Base-by-base conservation (phyloP, 495 filamentous ascomycete species). In the Margaritispora aquatica region DNA sequence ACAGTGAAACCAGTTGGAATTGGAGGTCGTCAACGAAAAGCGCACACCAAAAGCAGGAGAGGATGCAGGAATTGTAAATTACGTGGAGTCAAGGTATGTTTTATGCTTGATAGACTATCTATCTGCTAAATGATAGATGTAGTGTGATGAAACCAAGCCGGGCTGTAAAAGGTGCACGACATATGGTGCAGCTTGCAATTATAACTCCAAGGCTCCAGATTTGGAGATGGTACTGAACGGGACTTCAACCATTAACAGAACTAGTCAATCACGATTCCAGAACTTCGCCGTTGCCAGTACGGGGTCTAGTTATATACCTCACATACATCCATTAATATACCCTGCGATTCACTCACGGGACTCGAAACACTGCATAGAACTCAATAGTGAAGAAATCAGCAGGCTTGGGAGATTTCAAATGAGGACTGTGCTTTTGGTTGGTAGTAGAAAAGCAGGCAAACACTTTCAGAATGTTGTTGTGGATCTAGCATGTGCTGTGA, bases 11-110 rank as follows among this genome's bases (percentile, higher is more conserved):
- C 47, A 23, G 10, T 24, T 24, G 4, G 26, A 26, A 4, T 10
- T 22, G 4, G 11, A 22, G n/a, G 4, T 22, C 51, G 71, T 5
- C 69, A 70, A 59, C 72, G 75, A 5, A 73, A 69, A 53, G 58
- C 67, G 2, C 75, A 77, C 54, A 73, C 62, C 15, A 77, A 77
- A 55, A 75, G 72, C 2, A 68, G 75, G 13, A 63, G 59, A 11
- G 77, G 77, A 0, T 79, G 77, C 52, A 64, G 68, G 22, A 79
- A 79, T 60, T 79, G 77, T 67, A 80, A 78, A 68, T 48, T 80
- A 21, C 63, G 77, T 23, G 62, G 69, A 23, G 68, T 79, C 36
- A 79, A 79, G 63, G 76, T 74, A 59, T 61, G 66, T 55, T 7
- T n/a, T 19, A 2, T 15, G 11, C 11, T 13, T 11, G n/a, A 9